Evolutionary conservation across 106 monocot species (phyloP), one percentile per base, ranked within the genome.

Genomic region (Dendrobium nobile): DNA sequence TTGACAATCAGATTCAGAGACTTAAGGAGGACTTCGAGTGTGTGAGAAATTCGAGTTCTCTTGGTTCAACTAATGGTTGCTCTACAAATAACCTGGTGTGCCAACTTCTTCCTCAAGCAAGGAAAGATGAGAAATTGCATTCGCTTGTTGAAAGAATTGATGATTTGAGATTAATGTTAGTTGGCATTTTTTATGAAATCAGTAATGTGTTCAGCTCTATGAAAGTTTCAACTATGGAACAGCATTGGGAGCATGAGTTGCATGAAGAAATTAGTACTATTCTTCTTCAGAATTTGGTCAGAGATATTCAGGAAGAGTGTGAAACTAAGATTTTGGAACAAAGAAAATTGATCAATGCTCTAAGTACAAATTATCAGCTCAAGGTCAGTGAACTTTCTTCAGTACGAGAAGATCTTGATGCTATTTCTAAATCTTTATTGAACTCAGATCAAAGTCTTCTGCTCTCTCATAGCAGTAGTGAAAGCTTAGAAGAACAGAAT

Each of bases 341-440:
- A 79, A 90, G 45, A 75, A 82, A 79, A 19, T 37, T 90, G 41
- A 72, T 85, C 8, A 75, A 84, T 28, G 55, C 28, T 75, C 77
- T 92, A 77, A 90, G 78, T 9, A 81, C 77, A 58, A 85, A 85
- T 59, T 84, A 85, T 79, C 81, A 82, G 74, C 77, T 78, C 75
- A 90, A 77, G 54, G 48, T 81, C 68, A 77, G 73, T 75, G 84
- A 91, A 47, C 78, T 91, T 74, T 79, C 84, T 26, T 42, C 18
- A 17, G 67, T 95, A 78, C 80, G 83, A 45, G 77, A 91, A 22
- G 93, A 99, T 84, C 80, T 99, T 44, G 79, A 91, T 84, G 72
- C 47, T 75, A 75, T 93, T 45, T 82, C 84, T 26, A 89, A 72
- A 54, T 85, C 87, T 47, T 83, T 93, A 65, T 77, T 85, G 9